Evolutionary conservation across 208 protist species (phyloP).

Genomic region (Crithidia thermophila): DNA sequence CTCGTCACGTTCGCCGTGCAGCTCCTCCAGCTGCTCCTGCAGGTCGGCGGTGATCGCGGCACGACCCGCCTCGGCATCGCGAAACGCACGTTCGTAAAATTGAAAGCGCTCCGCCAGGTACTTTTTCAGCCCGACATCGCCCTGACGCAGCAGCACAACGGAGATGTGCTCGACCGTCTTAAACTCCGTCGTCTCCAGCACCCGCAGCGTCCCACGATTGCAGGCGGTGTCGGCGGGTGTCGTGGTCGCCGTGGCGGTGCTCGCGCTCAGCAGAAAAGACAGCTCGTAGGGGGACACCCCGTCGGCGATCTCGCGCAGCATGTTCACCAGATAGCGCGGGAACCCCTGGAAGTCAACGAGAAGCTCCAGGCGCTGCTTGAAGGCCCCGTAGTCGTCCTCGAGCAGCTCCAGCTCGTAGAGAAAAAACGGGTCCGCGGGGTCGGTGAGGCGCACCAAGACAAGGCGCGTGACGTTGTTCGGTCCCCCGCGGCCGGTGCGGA

Average conservation of each 20-base stretch:
- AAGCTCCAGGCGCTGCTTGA: slow-evolving; percentile 80
- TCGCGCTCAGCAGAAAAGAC: slow-evolving; percentile 35
- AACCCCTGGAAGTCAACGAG: slow-evolving; percentile 85
- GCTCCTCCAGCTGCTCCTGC: slow-evolving; percentile 33
- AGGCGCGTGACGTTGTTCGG: slow-evolving; percentile 48
- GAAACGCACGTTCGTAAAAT: slow-evolving; percentile 61
- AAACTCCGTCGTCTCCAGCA: slow-evolving; percentile 77
- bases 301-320: slow-evolving; percentile 55
- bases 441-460: slow-evolving; percentile 71
- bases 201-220: slow-evolving; percentile 58
- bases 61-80: slow-evolving; percentile 21
- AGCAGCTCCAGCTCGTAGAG: slow-evolving; percentile 81
- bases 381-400: slow-evolving; percentile 86
- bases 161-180: slow-evolving; percentile 87
- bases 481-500: slow-evolving; percentile 34
- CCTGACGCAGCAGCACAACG: slow-evolving; percentile 71
- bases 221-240: slow-evolving; percentile 3
- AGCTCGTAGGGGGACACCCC: slow-evolving; percentile 55
- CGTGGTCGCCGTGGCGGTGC: neutral
- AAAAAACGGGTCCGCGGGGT: slow-evolving; percentile 82
- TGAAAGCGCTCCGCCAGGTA: slow-evolving; percentile 86
- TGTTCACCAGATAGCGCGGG: slow-evolving; percentile 71
- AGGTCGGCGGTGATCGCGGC: slow-evolving; percentile 35
- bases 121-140: slow-evolving; percentile 79
- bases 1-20: neutral